phyloP scores from a whole-genome alignment of 2,329 filamentous ascomycete genomes.

The Cercospora sesami region DNA sequence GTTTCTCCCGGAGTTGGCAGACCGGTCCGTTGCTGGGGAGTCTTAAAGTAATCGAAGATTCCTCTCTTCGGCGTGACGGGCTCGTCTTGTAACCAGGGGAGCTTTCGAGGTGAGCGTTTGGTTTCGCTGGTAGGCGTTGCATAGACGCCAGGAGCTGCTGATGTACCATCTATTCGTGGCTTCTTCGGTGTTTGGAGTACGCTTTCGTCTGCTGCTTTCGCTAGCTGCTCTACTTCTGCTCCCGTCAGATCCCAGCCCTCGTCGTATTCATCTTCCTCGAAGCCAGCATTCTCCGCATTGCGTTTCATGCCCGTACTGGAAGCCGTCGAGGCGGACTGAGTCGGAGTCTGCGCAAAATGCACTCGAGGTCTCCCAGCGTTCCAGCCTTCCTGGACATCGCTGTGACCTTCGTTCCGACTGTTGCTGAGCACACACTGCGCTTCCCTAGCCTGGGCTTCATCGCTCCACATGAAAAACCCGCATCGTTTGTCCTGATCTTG shows the following conservation, averaged over 20 bases:
- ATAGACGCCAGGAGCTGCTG: slow-evolving; percentile 35
- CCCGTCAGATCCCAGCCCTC: slow-evolving; percentile 40
- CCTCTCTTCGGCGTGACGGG: slow-evolving; percentile 35
- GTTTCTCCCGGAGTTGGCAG: background rate
- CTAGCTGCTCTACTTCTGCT: slow-evolving; percentile 39
- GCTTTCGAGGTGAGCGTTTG: slow-evolving; percentile 35
- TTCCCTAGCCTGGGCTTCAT: slow-evolving; percentile 54
- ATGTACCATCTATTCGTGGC: slow-evolving; percentile 33
- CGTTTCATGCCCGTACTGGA: slow-evolving; percentile 36
- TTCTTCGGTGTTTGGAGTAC: slow-evolving; percentile 46
- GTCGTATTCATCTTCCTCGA: slow-evolving; percentile 30
- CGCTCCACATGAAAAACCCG: slow-evolving; percentile 60
- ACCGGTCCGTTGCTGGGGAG: slow-evolving; percentile 27
- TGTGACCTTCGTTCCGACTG: slow-evolving; percentile 47
- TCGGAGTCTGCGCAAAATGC: slow-evolving; percentile 7
- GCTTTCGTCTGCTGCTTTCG: slow-evolving; percentile 27
- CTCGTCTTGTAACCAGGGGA: slow-evolving; percentile 43
- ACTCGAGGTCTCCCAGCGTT: slow-evolving; percentile 26
- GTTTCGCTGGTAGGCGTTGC: slow-evolving; percentile 41
- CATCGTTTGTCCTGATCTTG: slow-evolving; percentile 52
- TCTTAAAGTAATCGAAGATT: slow-evolving; percentile 30
- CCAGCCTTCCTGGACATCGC: slow-evolving; percentile 33
- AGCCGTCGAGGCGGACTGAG: slow-evolving; percentile 25
- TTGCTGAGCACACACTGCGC: slow-evolving; percentile 50
- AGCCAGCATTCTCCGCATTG: slow-evolving; percentile 26